phyloP scores from a whole-genome alignment of 805 yeast genomes.

The Saccharomycopsis oosterbeekiorum region DNA sequence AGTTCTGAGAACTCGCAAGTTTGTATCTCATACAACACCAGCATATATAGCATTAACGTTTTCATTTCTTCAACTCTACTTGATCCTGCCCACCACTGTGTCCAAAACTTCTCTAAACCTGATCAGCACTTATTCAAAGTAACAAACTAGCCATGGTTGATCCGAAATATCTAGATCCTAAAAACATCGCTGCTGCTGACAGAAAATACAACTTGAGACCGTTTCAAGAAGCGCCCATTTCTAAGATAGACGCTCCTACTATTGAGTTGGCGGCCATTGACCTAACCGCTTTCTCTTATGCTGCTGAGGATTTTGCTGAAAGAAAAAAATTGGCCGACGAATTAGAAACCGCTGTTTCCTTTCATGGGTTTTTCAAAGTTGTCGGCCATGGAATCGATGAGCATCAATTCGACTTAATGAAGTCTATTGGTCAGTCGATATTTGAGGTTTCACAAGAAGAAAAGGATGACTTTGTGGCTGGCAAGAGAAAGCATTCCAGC shows the following conservation, averaged over 20 bases:
- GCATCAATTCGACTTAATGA: conserved; percentile 22
- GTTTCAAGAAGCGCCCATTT: conserved; percentile 24
- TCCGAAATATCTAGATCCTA: neutral
- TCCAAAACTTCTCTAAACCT: too few species aligned
- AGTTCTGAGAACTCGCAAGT: too few species aligned
- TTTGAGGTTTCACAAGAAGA: conserved; percentile 25
- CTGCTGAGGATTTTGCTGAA: conserved; percentile 26
- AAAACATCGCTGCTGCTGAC: neutral
- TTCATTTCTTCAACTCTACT: neutral
- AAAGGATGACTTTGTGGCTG: conserved; percentile 24
- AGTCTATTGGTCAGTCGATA: conserved; percentile 24
- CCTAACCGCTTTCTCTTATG: conserved; percentile 28
- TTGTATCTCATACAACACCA: too few species aligned
- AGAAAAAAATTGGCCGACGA: conserved; percentile 29
- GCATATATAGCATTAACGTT: too few species aligned
- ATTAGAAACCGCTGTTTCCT: conserved; percentile 31
- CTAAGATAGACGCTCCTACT: neutral
- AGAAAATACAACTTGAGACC: conserved; percentile 19
- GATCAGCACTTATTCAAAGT: too few species aligned
- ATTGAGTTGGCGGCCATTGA: conserved; percentile 25
- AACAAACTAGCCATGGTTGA: neutral
- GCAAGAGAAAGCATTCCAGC: conserved; percentile 26
- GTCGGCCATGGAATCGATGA: conserved; percentile 20
- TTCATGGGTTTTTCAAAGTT: conserved; percentile 33
- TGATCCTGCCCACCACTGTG: neutral